A percentile compares a stretch with the other conserved stretches of the same genome.
These are phyloP conservation scores for Chrysoporthe deuterocubensis DNA, from an alignment of 2,329 filamentous ascomycete genomes.

Conservation along the genomic window DNA sequence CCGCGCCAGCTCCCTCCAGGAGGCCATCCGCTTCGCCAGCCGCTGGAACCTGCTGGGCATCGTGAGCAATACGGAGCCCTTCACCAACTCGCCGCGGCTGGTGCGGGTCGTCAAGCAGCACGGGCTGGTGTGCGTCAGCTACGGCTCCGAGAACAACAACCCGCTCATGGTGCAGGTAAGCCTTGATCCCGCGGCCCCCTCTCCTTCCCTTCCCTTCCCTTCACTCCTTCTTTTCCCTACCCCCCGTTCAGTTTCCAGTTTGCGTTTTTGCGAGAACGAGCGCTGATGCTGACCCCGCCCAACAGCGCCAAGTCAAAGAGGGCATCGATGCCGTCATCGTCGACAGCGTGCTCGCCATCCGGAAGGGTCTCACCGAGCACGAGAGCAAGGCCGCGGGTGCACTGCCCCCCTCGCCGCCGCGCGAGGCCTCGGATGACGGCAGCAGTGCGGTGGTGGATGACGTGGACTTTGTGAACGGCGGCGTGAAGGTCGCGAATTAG, in stretches of 20 bases:
- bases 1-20: conserved; percentile 86
- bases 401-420: conserved; percentile 4
- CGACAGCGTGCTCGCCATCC: conserved; percentile 89
- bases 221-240: conserved; percentile 13
- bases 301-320: conserved; percentile 83
- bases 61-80: conserved; percentile 83
- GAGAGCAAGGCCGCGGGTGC: conserved; percentile 25
- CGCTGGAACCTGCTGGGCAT: conserved; percentile 95
- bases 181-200: conserved; percentile 13
- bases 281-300: neutral
- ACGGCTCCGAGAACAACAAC: conserved; percentile 90
- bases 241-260: neutral
- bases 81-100: conserved; percentile 86
- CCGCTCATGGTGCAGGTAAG: conserved; percentile 81
- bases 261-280: neutral
- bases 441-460: conserved; percentile 12
- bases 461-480: conserved; percentile 12
- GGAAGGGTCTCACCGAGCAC: conserved; percentile 75
- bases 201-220: neutral
- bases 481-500: conserved; percentile 23
- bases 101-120: conserved; percentile 94
- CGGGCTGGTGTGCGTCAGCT: conserved; percentile 91
- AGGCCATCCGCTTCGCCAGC: conserved; percentile 91
- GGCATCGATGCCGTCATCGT: conserved; percentile 98
- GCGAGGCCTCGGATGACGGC: conserved; percentile 7